phyloP scores from a whole-genome alignment of 345 rosid species.

The Luvunga scandens region DNA sequence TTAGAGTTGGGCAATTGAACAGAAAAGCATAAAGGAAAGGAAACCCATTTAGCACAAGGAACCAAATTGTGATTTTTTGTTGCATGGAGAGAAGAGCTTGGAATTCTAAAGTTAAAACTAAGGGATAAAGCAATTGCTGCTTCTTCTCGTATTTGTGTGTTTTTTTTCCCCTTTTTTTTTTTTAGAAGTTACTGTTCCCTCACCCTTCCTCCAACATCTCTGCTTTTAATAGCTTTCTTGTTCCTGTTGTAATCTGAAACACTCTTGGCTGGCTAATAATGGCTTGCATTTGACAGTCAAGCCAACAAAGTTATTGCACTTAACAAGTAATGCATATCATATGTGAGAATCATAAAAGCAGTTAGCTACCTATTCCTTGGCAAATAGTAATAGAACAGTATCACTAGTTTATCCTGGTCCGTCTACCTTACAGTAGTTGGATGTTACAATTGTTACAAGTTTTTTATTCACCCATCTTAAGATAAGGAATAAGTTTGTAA shows the following conservation, averaged over 20 bases:
- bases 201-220: conserved; percentile 33
- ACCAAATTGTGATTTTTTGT: conserved; percentile 23
- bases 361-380: neutral
- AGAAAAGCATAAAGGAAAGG: conserved; percentile 43
- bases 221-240: conserved; percentile 42
- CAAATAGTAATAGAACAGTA: neutral
- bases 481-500: too few relatives aligned
- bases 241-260: conserved; percentile 15
- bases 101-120: conserved; percentile 35
- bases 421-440: neutral
- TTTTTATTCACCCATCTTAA: too few relatives aligned
- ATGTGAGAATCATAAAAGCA: neutral
- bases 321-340: too few relatives aligned
- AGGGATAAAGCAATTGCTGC: conserved; percentile 28
- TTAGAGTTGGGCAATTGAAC: conserved; percentile 20
- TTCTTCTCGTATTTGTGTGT: neutral
- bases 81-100: conserved; percentile 42
- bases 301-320: conserved; percentile 8
- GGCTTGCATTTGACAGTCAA: conserved; percentile 23
- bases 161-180: neutral
- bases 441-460: neutral
- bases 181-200: conserved; percentile 14
- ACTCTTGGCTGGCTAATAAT: conserved; percentile 13
- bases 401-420: neutral
- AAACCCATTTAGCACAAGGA: conserved; percentile 29